Conservation (phyloP, 768 basidiomycete genomes). For the Pleurotus pulmonarius region DNA sequence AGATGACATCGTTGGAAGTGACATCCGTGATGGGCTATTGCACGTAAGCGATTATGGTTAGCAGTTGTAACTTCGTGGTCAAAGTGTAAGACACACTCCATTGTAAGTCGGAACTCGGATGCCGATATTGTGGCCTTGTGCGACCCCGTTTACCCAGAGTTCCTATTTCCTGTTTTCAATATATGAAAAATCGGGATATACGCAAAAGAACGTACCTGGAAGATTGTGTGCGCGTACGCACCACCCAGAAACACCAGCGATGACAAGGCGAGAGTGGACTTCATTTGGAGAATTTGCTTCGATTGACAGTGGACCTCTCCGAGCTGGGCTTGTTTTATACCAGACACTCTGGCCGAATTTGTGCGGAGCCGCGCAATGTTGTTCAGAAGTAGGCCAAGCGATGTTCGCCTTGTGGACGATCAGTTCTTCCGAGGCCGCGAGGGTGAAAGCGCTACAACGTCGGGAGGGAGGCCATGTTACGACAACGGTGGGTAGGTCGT, state of each 20-base stretch:
- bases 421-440: no score
- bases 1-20: slow-evolving; percentile 51
- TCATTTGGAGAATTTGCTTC: slow-evolving; percentile 18
- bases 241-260: slow-evolving; percentile 26
- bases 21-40: slow-evolving; percentile 53
- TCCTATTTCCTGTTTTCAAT: slow-evolving; percentile 23
- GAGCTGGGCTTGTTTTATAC: no score
- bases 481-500: no score
- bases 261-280: slow-evolving; percentile 16
- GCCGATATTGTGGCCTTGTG: slow-evolving; percentile 36
- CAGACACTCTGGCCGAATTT: no score
- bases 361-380: no score
- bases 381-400: no score
- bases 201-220: slow-evolving; percentile 32
- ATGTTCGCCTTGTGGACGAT: no score
- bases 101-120: slow-evolving; percentile 43
- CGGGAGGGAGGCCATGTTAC: no score
- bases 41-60: neutral
- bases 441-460: no score
- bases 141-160: slow-evolving; percentile 48
- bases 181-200: neutral
- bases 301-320: no score
- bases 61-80: neutral
- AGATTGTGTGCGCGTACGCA: slow-evolving; percentile 47
- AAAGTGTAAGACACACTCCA: slow-evolving; percentile 24